These are phyloP conservation scores for Jamesozyma spencerorum DNA, from an alignment of 805 yeast genomes.

Conservation along the genomic window DNA sequence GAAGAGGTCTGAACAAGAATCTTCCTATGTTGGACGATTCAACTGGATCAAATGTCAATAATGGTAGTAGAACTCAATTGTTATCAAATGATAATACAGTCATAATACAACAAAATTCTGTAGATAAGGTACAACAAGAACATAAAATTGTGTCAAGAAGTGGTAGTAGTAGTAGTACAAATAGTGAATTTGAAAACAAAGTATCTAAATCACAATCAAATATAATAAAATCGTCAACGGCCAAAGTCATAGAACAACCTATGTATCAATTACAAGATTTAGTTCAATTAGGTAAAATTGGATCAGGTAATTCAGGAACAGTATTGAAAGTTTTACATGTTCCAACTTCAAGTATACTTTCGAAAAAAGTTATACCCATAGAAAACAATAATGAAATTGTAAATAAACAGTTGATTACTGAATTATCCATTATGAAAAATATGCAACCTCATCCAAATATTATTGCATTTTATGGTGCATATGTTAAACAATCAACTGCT, in stretches of 20 bases:
- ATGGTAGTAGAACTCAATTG: background rate
- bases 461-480: constrained; percentile 87
- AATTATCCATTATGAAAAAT: constrained; percentile 82
- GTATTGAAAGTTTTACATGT: constrained; percentile 82
- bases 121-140: background rate
- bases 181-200: too few species aligned
- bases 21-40: too few species aligned
- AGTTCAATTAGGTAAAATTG: constrained; percentile 65
- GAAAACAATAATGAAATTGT: constrained; percentile 52
- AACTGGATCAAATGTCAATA: too few species aligned
- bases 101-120: constrained; percentile 4
- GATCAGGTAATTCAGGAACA: constrained; percentile 90
- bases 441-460: constrained; percentile 72
- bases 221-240: too few species aligned
- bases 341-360: constrained; percentile 83
- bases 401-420: constrained; percentile 65
- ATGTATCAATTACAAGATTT: constrained; percentile 52
- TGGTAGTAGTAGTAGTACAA: too few species aligned
- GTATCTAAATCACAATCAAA: too few species aligned
- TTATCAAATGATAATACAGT: background rate
- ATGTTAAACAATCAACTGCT: constrained; percentile 40
- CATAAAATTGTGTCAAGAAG: too few species aligned
- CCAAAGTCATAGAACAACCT: background rate
- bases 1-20: constrained; percentile 18
- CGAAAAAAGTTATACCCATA: constrained; percentile 77